These are phyloP conservation scores for Dorcoceras hygrometricum DNA, from an alignment of 257 asterid species.

Conservation along the genomic window DNA sequence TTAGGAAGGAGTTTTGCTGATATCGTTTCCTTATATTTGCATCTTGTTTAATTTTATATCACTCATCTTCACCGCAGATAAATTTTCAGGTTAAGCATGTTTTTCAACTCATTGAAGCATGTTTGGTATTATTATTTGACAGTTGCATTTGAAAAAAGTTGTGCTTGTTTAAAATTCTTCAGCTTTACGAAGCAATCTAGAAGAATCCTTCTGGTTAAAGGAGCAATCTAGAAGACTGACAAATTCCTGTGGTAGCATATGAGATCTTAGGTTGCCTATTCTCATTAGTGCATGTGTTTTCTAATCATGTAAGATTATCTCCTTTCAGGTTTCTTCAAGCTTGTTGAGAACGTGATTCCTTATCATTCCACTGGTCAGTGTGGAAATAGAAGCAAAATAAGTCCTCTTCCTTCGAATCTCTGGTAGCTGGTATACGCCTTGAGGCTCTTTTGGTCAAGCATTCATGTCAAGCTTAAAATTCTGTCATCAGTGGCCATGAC, in stretches of 20 bases:
- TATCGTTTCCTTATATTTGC: neutral
- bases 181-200: neutral
- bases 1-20: neutral
- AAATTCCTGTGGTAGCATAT: neutral
- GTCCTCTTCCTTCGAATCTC: slow-evolving; percentile 13
- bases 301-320: slow-evolving; percentile 10
- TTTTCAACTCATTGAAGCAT: neutral
- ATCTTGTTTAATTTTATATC: neutral
- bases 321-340: slow-evolving; percentile 70
- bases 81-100: neutral
- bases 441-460: neutral
- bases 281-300: neutral
- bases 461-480: neutral
- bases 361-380: slow-evolving; percentile 2
- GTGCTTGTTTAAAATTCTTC: neutral
- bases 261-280: slow-evolving; percentile 1
- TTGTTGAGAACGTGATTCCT: slow-evolving; percentile 56
- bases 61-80: neutral
- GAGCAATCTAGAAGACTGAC: neutral
- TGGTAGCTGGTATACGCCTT: slow-evolving; percentile 7
- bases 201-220: neutral
- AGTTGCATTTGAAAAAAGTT: neutral
- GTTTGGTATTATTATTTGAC: neutral
- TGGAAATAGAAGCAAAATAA: slow-evolving; percentile 4
- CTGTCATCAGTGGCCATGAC: neutral